phyloP scores from a whole-genome alignment of 768 basidiomycete species.

The Albatrellus ellisii region DNA sequence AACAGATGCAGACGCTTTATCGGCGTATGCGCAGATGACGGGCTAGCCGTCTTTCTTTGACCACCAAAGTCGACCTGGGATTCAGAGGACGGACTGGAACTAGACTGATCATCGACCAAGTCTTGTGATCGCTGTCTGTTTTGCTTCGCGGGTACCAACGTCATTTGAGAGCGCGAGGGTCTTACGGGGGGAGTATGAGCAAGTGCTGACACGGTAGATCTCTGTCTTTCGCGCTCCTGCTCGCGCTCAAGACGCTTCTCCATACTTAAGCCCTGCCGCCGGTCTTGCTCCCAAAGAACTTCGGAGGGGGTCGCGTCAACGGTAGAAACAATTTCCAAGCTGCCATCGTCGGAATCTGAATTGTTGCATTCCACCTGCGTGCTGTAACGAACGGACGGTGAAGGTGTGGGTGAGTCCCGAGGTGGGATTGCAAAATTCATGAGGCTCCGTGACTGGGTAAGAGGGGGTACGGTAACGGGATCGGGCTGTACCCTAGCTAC shows the following conservation, averaged over 20 bases:
- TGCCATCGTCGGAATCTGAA: slow-evolving; percentile 12
- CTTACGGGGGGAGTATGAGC: slow-evolving; percentile 4
- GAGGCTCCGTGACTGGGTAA: slow-evolving; percentile 7
- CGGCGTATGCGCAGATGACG: slow-evolving; percentile 6
- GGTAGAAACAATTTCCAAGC: slow-evolving; percentile 12
- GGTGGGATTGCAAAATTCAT: slow-evolving; percentile 7
- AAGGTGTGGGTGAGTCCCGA: not conserved
- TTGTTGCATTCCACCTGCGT: slow-evolving; percentile 13
- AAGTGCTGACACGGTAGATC: not conserved
- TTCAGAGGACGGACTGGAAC: slow-evolving; percentile 9
- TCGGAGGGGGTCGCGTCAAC: slow-evolving; percentile 7
- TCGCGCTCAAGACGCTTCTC: slow-evolving; percentile 1
- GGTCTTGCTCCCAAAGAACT: slow-evolving; percentile 7
- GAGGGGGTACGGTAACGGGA: slow-evolving; percentile 11
- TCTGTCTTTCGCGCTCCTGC: not conserved
- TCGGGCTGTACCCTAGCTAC: too few species aligned
- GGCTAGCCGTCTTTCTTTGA: not conserved
- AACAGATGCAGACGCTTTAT: slow-evolving; percentile 12
- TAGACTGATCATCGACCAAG: slow-evolving; percentile 5
- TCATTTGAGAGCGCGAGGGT: slow-evolving; percentile 10
- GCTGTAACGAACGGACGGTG: slow-evolving; percentile 9
- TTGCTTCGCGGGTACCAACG: slow-evolving; percentile 3
- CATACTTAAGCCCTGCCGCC: slow-evolving; percentile 1
- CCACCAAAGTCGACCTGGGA: slow-evolving; percentile 6
- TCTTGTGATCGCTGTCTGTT: slow-evolving; percentile 2